Evolutionary conservation across 108 stramenopile species (phyloP), one percentile per base, ranked within the genome.

Genomic region (Skeletonema tropicum): DNA sequence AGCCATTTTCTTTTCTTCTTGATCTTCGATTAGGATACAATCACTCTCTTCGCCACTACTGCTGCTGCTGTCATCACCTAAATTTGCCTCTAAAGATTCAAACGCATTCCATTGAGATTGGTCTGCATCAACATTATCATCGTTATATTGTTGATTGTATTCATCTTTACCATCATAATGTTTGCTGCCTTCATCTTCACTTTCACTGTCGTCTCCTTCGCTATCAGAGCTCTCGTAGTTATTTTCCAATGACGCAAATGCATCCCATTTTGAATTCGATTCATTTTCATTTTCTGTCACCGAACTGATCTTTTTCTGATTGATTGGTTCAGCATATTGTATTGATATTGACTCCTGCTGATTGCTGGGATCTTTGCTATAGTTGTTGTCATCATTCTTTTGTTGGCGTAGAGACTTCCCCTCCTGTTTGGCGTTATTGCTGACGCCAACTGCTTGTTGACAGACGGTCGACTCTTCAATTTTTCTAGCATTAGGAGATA

Each of bases 201-300:
- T 30, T 0, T 36, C 65, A 8, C 65, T 41, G 0, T 66, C 65
- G 65, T 36, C 45, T 8, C 45, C 70, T 0, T 21, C 60, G 19
- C 35, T 33, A 9, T 52, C 49, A 2, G 49, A 57, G 59, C 70
- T 71, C 17, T 71, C 59, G 21, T 61, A 61, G 52, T 71, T 71
- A 12, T 33, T 29, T 58, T 60, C 36, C 32, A 71, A 61, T 21
- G 60, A 48, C 42, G 36, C 70, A 60, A 71, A 71, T 23, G 70
- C 70, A 57, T 71, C 70, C 70, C 70, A 71, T 60, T 30, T 41
- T 30, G 26, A 36, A 15, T 42, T 46, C 1, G 38, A 29, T 30
- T 41, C 39, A 5, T 38, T 9, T 1, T 35, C 0, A 35, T 35
- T 35, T 35, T 35, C 33, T 29, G 5, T 3, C 7, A 30, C 11